Conservation (phyloP, 2,329 filamentous ascomycete species). For the Pseudogymnoascus sp. region DNA sequence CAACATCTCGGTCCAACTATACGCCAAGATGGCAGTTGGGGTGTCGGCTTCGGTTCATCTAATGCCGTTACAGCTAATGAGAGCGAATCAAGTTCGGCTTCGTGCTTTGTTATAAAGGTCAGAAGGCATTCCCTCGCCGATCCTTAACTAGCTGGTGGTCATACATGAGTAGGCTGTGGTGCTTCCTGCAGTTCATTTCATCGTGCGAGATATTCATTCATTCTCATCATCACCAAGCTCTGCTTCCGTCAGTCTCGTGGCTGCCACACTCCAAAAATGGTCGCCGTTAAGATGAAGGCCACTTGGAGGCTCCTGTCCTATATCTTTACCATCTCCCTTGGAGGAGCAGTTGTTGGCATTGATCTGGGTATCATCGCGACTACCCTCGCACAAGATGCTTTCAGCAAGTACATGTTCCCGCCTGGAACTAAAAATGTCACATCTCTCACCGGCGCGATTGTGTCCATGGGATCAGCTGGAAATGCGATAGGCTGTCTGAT, state of each 20-base stretch:
- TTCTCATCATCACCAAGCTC: background rate
- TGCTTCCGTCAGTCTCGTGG: background rate
- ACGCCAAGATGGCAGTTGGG: background rate
- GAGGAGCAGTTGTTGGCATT: background rate
- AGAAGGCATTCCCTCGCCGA: background rate
- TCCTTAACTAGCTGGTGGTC: background rate
- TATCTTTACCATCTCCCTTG: background rate
- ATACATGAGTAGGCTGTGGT: background rate
- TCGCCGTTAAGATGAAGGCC: slow-evolving; percentile 1
- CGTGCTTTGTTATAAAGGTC: slow-evolving; percentile 10
- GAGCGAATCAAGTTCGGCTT: background rate
- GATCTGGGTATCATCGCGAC: slow-evolving; percentile 8
- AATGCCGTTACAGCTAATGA: background rate
- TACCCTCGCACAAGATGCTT: slow-evolving; percentile 6
- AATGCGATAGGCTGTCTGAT: background rate
- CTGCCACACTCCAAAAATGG: background rate
- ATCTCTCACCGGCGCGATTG: background rate
- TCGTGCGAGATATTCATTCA: background rate
- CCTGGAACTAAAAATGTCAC: background rate
- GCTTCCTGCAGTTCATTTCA: background rate
- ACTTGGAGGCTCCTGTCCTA: slow-evolving; percentile 2
- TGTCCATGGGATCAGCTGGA: slow-evolving; percentile 1
- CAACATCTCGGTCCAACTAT: background rate
- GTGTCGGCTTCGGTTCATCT: background rate
- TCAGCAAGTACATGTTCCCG: slow-evolving; percentile 8